Evolutionary conservation across 2,329 filamentous ascomycete genomes (phyloP).

Genomic region (Capronia coronata): DNA sequence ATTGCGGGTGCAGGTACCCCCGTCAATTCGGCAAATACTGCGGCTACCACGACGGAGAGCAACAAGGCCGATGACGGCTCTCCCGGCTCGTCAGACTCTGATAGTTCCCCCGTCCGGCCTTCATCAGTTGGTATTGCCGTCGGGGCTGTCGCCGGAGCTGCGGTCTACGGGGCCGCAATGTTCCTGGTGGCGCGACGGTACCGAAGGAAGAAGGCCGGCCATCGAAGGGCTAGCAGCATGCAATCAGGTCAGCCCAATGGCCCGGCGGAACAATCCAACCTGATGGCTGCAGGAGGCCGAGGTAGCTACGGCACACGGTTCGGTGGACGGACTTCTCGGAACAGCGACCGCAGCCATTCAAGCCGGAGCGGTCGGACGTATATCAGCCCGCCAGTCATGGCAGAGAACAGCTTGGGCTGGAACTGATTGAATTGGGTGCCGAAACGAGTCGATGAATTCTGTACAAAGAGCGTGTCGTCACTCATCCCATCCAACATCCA

Average conservation of each 20-base stretch:
- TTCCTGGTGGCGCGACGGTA: conserved; percentile 86
- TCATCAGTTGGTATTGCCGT: conserved; percentile 62
- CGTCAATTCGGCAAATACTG: conserved; percentile 29
- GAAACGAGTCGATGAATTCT: conserved; percentile 1
- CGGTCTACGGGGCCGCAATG: conserved; percentile 89
- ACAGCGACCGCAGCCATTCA: conserved; percentile 57
- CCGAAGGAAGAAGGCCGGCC: conserved; percentile 73
- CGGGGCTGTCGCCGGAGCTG: conserved; percentile 69
- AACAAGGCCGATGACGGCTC: conserved; percentile 39
- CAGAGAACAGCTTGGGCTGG: conserved; percentile 93
- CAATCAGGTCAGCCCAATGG: conserved; percentile 48
- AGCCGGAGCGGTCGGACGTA: conserved; percentile 54
- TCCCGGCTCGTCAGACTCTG: conserved; percentile 45
- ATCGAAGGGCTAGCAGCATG: conserved; percentile 71
- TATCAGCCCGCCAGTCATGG: conserved; percentile 85
- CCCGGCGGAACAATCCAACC: conserved; percentile 36
- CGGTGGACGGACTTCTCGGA: conserved; percentile 47
- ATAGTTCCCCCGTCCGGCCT: conserved; percentile 33
- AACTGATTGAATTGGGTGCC: conserved; percentile 53
- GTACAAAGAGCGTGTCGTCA: conserved; percentile 15
- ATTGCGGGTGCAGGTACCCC: conserved; percentile 38
- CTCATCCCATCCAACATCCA: conserved; percentile 9
- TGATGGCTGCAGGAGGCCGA: conserved; percentile 49
- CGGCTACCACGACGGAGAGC: conserved; percentile 35
- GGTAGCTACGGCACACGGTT: conserved; percentile 40